Conservation (phyloP, 1,284 basidiomycete genomes). For the Volvariella surrecta region DNA sequence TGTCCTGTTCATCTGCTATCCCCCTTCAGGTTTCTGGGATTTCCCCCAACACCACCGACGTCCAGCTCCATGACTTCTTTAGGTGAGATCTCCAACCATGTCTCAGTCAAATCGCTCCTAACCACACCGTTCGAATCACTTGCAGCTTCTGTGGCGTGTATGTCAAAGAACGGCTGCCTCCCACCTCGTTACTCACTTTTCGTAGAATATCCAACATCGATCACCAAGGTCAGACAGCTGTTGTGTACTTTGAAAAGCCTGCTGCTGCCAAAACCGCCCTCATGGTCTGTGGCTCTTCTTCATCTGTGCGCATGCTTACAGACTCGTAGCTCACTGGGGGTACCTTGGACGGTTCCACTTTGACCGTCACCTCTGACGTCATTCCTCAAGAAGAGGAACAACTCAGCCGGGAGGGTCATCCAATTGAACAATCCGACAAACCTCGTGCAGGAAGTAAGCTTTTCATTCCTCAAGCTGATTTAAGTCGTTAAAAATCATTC, state of each 20-base stretch:
- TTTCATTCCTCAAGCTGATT: conserved; percentile 4
- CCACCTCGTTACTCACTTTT: background rate
- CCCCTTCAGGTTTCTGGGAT: conserved; percentile 55
- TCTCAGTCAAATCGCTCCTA: conserved; percentile 6
- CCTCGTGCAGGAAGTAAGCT: conserved; percentile 69
- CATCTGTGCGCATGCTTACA: background rate
- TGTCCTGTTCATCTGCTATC: background rate
- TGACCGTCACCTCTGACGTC: conserved; percentile 60
- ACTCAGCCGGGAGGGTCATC: conserved; percentile 23
- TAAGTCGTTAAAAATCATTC: background rate
- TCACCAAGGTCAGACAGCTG: conserved; percentile 37
- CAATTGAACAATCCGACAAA: conserved; percentile 72
- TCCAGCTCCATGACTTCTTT: conserved; percentile 68
- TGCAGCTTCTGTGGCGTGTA: conserved; percentile 72
- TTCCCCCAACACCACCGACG: conserved; percentile 47
- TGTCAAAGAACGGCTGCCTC: conserved; percentile 12
- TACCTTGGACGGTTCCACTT: conserved; percentile 49
- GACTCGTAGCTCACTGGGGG: conserved; percentile 59
- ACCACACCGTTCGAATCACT: conserved; percentile 1
- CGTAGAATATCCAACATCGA: conserved; percentile 58
- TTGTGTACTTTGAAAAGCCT: conserved; percentile 67
- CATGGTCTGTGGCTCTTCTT: conserved; percentile 36
- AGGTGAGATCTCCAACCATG: conserved; percentile 37
- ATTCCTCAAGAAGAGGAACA: conserved; percentile 46
- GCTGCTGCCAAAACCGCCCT: conserved; percentile 75